Base-by-base conservation (phyloP, 805 yeast species). In the Ogataea saltuana region DNA sequence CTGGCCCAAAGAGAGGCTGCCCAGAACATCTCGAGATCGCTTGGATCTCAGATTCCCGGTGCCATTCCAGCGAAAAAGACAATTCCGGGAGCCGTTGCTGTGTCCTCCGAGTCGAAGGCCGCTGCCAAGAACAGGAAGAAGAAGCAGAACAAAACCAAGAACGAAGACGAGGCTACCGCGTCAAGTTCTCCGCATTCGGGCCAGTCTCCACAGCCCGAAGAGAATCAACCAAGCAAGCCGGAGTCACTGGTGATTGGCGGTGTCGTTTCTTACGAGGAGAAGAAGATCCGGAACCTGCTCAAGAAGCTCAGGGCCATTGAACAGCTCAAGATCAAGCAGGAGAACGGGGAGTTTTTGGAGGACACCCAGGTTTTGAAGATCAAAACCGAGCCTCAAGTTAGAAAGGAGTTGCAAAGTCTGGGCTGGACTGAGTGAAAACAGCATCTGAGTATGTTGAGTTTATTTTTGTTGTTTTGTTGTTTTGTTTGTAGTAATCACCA, bases 301-400 rank as follows among this genome's bases (percentile, higher is more conserved):
- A 93, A 93, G 71, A 93, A 93, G 68, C 76, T 91, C 50, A 78
- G 98, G 60, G 97, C 99, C n/a, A 93, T 93, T 55, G 96, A 90
- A 65, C 81, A 81, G 41, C 76, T 93, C 58, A 90, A 90, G 67
- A 78, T 78, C 72, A 87, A 91, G 63, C 89, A 87, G 68, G 85
- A 84, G 7, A 72, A 70, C 43, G 95, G 91, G 38, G 97, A 89
- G 50, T 74, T 81, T 48, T 76, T 93, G 54, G 99, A 93, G 68
- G 95, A 84, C 57, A 93, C 98, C 23, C 99, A 93, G 71, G 70
- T 88, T 31, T 74, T 87, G 61, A 93, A 93, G 68, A 91, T 93
- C 53, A 76, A 80, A 49, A 88, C 95, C 38, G 99, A 93, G 69
- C 80, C 72, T 21, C 82, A 83, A 42, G 87, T 93, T 40, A 77